Evolutionary conservation across 768 basidiomycete species (phyloP).

Genomic region (Leccinellum albellum): DNA sequence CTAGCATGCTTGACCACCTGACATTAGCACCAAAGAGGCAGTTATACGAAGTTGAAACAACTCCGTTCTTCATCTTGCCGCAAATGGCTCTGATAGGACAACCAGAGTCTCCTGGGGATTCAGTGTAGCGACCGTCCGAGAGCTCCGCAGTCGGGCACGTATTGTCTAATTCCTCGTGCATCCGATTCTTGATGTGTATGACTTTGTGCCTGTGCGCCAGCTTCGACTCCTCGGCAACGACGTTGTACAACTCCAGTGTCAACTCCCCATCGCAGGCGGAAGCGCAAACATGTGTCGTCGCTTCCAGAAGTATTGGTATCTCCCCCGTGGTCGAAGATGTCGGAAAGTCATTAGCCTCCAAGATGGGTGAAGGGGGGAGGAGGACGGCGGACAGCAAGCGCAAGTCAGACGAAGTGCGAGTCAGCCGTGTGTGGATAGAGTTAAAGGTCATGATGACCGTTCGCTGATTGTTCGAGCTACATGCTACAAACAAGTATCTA

Average conservation of each 20-base stretch:
- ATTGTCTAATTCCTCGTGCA: constrained; percentile 2
- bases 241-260: background rate
- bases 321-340: constrained; percentile 42
- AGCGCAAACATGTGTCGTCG: constrained; percentile 2
- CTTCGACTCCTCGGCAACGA: constrained; percentile 6
- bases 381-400: constrained; percentile 34
- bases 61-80: background rate
- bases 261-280: background rate
- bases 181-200: background rate
- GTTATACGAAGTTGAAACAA: background rate
- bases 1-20: background rate
- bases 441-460: constrained; percentile 11
- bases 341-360: constrained; percentile 36
- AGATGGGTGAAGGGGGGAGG: constrained; percentile 44
- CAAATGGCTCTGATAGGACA: background rate
- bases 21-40: background rate
- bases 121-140: background rate
- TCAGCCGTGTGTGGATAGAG: constrained; percentile 26
- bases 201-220: background rate
- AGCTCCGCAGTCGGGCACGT: background rate
- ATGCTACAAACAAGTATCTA: constrained; percentile 3
- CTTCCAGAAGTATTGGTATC: constrained; percentile 50
- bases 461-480: background rate
- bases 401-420: constrained; percentile 41
- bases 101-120: background rate